phyloP scores from a whole-genome alignment of 441 rosid genomes.

The Populus hybrid region DNA sequence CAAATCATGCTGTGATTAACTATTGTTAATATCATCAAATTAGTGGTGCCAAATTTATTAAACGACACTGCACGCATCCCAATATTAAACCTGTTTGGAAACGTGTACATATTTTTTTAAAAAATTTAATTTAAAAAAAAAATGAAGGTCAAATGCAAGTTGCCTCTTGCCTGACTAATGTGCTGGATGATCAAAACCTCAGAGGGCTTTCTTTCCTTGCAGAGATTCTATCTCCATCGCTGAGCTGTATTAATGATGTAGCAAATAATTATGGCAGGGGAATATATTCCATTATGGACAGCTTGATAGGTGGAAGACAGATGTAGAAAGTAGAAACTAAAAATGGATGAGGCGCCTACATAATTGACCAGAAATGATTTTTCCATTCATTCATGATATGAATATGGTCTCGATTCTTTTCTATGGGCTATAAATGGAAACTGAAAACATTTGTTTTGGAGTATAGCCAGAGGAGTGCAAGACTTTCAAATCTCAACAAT shows the following conservation, averaged over 20 bases:
- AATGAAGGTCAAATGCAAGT: neutral
- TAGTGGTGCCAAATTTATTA: neutral
- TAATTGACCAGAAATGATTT: neutral
- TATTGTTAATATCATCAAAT: neutral
- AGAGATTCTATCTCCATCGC: neutral
- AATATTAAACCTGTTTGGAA: neutral
- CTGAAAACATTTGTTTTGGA: neutral
- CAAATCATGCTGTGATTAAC: no score
- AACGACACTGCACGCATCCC: neutral
- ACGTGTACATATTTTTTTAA: no score
- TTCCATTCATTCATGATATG: neutral
- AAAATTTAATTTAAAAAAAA: no score
- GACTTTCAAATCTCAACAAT: neutral
- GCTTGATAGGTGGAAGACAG: neutral
- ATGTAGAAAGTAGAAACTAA: no score
- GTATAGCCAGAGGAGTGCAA: neutral
- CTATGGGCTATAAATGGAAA: conserved; percentile 1
- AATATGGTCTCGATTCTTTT: neutral
- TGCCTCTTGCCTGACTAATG: neutral
- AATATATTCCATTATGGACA: neutral
- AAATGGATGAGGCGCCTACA: neutral
- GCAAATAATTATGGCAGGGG: neutral
- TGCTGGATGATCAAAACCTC: neutral
- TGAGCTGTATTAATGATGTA: neutral
- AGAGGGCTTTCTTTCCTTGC: neutral